Conservation (phyloP, 805 yeast species). For the Tetrapisispora phaffii region DNA sequence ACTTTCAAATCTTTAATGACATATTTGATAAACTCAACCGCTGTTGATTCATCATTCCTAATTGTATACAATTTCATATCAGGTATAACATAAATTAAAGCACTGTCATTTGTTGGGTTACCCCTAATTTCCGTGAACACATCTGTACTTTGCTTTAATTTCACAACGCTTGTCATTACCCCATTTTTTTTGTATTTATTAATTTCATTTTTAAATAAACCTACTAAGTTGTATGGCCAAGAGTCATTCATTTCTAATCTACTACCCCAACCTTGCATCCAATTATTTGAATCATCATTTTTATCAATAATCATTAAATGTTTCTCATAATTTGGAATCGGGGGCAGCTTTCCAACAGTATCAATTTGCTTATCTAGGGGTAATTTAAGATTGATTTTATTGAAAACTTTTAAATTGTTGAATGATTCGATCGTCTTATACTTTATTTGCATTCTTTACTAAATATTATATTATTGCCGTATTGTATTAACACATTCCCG, state of each 20-base stretch:
- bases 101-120: slow-evolving; percentile 1
- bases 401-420: not conserved
- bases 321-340: slow-evolving; percentile 16
- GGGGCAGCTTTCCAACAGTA: slow-evolving; percentile 9
- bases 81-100: slow-evolving; percentile 12
- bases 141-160: not conserved
- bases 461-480: no score
- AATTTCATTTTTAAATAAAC: slow-evolving; percentile 10
- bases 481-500: no score
- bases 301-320: slow-evolving; percentile 17
- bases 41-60: not conserved
- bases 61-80: slow-evolving; percentile 17
- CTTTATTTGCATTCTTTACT: not conserved
- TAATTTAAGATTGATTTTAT: slow-evolving; percentile 9
- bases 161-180: slow-evolving; percentile 14
- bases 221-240: slow-evolving; percentile 19
- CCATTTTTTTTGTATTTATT: slow-evolving; percentile 10
- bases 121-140: slow-evolving; percentile 4
- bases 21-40: slow-evolving; percentile 13
- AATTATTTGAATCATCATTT: slow-evolving; percentile 4
- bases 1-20: slow-evolving; percentile 10
- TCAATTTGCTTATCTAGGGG: slow-evolving; percentile 10
- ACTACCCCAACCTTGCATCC: slow-evolving; percentile 18
- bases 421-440: not conserved
- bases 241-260: slow-evolving; percentile 15